Evolutionary conservation across 1,284 basidiomycete genomes (phyloP), one percentile per base, ranked within the genome.

Genomic region (Ustilago nuda): DNA sequence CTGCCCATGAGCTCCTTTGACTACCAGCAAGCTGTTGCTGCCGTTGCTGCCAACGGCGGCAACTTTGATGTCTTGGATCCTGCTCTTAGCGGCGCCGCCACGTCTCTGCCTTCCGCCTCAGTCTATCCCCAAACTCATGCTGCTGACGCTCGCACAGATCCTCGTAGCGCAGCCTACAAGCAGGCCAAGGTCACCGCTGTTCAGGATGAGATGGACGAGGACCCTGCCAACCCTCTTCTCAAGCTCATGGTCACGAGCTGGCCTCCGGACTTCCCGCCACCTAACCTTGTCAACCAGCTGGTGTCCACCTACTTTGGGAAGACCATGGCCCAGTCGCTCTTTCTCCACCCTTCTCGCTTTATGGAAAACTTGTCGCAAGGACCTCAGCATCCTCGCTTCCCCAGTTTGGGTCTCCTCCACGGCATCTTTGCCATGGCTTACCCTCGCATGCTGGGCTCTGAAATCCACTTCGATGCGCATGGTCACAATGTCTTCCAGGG

Each of bases 241-340:
- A 70, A 81, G 61, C 72, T 82, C 53, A 72, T 80, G 61, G 66
- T 79, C 41, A 68, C 78, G 12, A 72, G 67, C 64, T 82, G 80
- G 80, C 80, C 80, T 19, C 56, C 73, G 13, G 80, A 82, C 52
- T 80, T 82, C 45, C 80, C 80, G 2, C 72, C 80, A 9, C 76
- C 78, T 36, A 66, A 70, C 46, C 69, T 74, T 52, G 78, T 82
- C 57, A 67, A 73, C 54, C 65, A 68, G 61, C 57, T 82, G 41
- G 76, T 79, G 48, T 62, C 61, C 11, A 71, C 65, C 45, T 80
- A 76, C 45, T 78, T 80, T 37, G 76, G 76, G 23, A 64, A 66
- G 36, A 59, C 66, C 27, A 35, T 62, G 3, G 68, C 64, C 6
- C 72, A 77, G 58, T 69, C 73, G 53, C 65, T 70, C 53, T 66